These are phyloP conservation scores for Blumeria hordei DNA, from an alignment of 2,329 filamentous ascomycete species.

Conservation along the genomic window DNA sequence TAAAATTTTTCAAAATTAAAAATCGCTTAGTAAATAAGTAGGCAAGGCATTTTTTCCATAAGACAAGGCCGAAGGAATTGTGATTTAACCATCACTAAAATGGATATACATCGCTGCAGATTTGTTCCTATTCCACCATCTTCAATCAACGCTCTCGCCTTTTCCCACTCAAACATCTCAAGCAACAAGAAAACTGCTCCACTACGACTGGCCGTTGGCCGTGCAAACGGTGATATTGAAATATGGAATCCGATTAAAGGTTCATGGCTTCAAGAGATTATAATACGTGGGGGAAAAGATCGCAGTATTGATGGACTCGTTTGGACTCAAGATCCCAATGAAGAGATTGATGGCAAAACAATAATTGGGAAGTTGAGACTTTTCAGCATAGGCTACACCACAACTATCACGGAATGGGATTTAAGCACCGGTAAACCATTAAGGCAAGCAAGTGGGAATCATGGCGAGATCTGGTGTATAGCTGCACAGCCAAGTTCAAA, in stretches of 20 bases:
- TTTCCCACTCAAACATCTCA: slow-evolving; percentile 46
- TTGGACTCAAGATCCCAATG: slow-evolving; percentile 73
- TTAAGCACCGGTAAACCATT: slow-evolving; percentile 53
- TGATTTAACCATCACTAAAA: slow-evolving; percentile 16
- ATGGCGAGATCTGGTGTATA: slow-evolving; percentile 93
- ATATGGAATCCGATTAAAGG: slow-evolving; percentile 71
- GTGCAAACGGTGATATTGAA: slow-evolving; percentile 88
- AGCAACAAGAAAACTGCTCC: slow-evolving; percentile 29
- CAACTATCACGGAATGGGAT: slow-evolving; percentile 87
- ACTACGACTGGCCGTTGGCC: slow-evolving; percentile 64
- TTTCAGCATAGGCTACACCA: slow-evolving; percentile 91
- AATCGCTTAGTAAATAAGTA: no score
- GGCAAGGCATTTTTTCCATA: no score
- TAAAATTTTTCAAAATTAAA: no score
- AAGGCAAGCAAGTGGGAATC: slow-evolving; percentile 70
- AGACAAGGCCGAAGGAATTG: no score
- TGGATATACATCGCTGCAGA: slow-evolving; percentile 94
- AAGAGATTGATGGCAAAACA: slow-evolving; percentile 35
- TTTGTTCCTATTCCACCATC: slow-evolving; percentile 84
- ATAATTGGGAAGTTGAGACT: slow-evolving; percentile 53
- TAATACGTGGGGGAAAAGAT: slow-evolving; percentile 62
- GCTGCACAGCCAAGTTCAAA: slow-evolving; percentile 46
- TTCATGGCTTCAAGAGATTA: slow-evolving; percentile 71
- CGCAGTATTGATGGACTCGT: slow-evolving; percentile 73
- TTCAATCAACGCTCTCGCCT: slow-evolving; percentile 82